Evolutionary conservation across 805 yeast genomes (phyloP).

Genomic region (Lipomyces chichibuensis): DNA sequence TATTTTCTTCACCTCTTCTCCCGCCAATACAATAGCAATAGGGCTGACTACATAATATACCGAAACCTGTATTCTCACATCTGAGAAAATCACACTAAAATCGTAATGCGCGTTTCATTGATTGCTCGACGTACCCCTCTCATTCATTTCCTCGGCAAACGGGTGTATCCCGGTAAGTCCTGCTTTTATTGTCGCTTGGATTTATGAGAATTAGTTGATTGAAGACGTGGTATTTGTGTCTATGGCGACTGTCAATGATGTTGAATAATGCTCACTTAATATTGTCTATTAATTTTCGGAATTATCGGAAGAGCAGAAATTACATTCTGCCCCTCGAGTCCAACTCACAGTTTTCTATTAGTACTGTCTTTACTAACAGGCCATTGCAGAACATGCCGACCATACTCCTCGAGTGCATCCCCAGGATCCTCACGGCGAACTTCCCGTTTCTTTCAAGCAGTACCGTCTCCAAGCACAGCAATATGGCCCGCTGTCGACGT

Average conservation of each 20-base stretch:
- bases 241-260: not conserved
- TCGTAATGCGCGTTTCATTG: conserved; percentile 41
- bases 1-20: too few relatives aligned
- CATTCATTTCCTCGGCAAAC: conserved; percentile 87
- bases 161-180: conserved; percentile 51
- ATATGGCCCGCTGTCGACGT: conserved; percentile 43
- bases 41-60: not conserved
- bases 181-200: conserved; percentile 18
- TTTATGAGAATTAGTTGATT: not conserved
- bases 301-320: not conserved
- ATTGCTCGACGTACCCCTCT: conserved; percentile 53
- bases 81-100: not conserved
- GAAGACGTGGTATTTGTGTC: not conserved
- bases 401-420: conserved; percentile 51
- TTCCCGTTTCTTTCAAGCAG: conserved; percentile 46
- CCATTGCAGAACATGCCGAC: conserved; percentile 41
- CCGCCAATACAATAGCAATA: too few relatives aligned
- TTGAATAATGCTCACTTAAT: not conserved
- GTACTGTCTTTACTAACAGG: conserved; percentile 24
- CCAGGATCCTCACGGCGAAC: conserved; percentile 46
- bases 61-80: not conserved
- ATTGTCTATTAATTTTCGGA: not conserved
- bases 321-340: not conserved
- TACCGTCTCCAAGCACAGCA: conserved; percentile 43
- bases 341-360: conserved; percentile 30